phyloP scores from a whole-genome alignment of 2,329 filamentous ascomycete genomes.

The Fusarium sublunatum region DNA sequence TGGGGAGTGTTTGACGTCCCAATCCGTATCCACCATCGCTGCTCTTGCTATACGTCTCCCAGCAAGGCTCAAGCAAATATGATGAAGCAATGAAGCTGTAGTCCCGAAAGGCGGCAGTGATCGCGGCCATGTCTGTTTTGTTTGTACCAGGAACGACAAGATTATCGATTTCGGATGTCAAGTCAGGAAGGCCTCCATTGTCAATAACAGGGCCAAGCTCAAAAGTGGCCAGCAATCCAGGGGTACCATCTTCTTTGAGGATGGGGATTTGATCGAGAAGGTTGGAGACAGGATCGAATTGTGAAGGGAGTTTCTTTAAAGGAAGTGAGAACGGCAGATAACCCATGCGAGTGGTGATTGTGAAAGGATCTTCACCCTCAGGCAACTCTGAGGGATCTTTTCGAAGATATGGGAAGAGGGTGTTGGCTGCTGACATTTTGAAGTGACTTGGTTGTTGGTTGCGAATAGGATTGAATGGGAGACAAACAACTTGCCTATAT shows the following conservation, averaged over 20 bases:
- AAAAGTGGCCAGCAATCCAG: conserved; percentile 30
- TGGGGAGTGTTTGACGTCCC: conserved; percentile 32
- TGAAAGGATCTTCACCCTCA: conserved; percentile 34
- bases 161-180: conserved; percentile 35
- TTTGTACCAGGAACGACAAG: conserved; percentile 27
- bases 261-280: conserved; percentile 36
- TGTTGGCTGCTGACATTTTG: conserved; percentile 38
- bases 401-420: conserved; percentile 35
- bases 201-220: conserved; percentile 32
- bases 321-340: conserved; percentile 34
- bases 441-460: background rate
- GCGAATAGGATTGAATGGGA: background rate
- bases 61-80: conserved; percentile 34
- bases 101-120: conserved; percentile 34
- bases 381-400: conserved; percentile 35
- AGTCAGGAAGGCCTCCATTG: conserved; percentile 30
- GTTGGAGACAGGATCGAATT: conserved; percentile 34
- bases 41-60: conserved; percentile 34
- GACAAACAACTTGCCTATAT: conserved; percentile 28
- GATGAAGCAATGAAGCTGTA: conserved; percentile 37
- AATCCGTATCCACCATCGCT: conserved; percentile 27
- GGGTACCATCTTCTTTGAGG: conserved; percentile 31
- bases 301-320: conserved; percentile 27
- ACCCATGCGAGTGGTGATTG: conserved; percentile 36
- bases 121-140: conserved; percentile 33